phyloP scores from a whole-genome alignment of 257 asterid genomes.

The Mentha longifolia region DNA sequence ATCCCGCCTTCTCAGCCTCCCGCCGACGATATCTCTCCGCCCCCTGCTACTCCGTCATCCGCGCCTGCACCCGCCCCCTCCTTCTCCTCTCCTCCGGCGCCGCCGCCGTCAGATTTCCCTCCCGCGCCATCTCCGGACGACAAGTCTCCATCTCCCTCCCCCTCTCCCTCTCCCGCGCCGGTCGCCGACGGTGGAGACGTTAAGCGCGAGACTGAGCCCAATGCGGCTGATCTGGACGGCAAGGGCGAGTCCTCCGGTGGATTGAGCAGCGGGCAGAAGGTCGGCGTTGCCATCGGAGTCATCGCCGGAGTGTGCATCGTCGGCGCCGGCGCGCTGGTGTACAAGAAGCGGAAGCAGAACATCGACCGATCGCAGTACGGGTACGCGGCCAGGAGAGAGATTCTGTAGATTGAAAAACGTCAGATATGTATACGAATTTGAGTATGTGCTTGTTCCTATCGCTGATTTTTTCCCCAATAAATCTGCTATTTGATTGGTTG shows the following conservation, averaged over 20 bases:
- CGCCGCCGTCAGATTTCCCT: constrained; percentile 58
- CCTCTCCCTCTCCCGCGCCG: constrained; percentile 48
- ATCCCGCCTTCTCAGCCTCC: constrained; percentile 45
- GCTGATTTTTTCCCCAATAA: constrained; percentile 16
- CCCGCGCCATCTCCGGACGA: constrained; percentile 43
- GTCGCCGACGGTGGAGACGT: constrained; percentile 30
- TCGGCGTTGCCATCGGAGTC: constrained; percentile 71
- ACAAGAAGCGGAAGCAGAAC: constrained; percentile 78
- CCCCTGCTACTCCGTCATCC: constrained; percentile 34
- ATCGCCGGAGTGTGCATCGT: constrained; percentile 56
- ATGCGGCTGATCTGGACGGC: constrained; percentile 34
- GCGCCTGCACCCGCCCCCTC: constrained; percentile 35
- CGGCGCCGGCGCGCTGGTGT: constrained; percentile 59
- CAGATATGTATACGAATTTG: not conserved
- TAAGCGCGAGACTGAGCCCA: constrained; percentile 35
- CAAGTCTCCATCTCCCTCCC: constrained; percentile 41
- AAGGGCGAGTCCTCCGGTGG: constrained; percentile 45
- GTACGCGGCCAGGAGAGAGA: constrained; percentile 57
- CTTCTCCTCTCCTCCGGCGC: constrained; percentile 62
- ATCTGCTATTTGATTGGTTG: constrained; percentile 5
- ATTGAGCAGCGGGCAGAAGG: constrained; percentile 59
- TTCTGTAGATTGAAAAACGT: constrained; percentile 40
- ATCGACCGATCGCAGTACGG: constrained; percentile 69
- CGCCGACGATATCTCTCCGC: constrained; percentile 36
- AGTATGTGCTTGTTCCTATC: not conserved